Conservation (phyloP, 352 stramenopile species). For the Aphanomyces cochlioides region DNA sequence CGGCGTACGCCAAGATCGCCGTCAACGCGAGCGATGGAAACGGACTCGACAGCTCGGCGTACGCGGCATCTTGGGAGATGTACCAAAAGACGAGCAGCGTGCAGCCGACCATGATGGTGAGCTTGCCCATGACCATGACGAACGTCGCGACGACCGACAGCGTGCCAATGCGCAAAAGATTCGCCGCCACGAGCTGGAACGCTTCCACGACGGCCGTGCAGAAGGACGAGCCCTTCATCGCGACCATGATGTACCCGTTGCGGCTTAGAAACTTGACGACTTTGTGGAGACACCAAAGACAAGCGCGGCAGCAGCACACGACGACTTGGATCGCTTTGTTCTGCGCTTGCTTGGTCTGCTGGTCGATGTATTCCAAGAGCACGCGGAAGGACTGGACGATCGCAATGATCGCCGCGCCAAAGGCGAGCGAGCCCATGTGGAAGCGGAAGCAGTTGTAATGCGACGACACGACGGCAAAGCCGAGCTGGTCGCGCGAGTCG, state of each 20-base stretch:
- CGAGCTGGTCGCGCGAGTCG: constrained; percentile 33
- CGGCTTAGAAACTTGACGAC: constrained; percentile 97
- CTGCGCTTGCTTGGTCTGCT: constrained; percentile 83
- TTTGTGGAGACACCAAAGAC: constrained; percentile 94
- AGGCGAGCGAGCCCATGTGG: constrained; percentile 93
- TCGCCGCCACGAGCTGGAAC: constrained; percentile 91
- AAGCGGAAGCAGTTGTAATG: constrained; percentile 75
- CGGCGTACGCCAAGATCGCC: constrained; percentile 68
- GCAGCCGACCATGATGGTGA: constrained; percentile 63
- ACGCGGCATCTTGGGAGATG: constrained; percentile 38
- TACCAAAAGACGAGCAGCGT: constrained; percentile 48
- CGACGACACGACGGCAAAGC: constrained; percentile 60
- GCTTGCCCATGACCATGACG: constrained; percentile 92
- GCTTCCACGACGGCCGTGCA: constrained; percentile 88
- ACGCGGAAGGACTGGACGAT: constrained; percentile 94
- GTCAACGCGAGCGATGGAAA: constrained; percentile 89
- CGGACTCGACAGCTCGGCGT: constrained; percentile 64
- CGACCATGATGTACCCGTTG: constrained; percentile 92
- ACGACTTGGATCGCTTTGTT: constrained; percentile 84
- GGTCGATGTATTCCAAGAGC: constrained; percentile 92
- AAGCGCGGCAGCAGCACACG: constrained; percentile 80
- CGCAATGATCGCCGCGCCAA: constrained; percentile 95
- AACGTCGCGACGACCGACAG: constrained; percentile 91
- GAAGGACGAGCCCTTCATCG: constrained; percentile 76
- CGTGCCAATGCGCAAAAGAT: constrained; percentile 87